Evolutionary conservation across 31 red algal species (phyloP), one percentile per base, ranked within the genome.

Genomic region (Odonthalia washingtoniensis): DNA sequence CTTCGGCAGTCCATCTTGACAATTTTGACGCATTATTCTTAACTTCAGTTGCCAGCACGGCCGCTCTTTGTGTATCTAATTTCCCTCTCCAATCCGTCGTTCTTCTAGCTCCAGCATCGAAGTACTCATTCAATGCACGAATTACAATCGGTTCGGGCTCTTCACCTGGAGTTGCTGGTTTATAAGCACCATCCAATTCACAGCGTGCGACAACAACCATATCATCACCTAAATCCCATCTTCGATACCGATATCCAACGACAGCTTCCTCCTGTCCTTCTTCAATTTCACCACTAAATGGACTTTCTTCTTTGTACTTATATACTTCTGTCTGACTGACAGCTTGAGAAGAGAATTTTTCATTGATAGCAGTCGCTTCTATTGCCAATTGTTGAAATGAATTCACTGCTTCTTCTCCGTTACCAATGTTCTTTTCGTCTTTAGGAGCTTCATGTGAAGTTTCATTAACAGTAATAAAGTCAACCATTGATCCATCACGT

Each of bases 21-120:
- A 99, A 73, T 53, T 99, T 99, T 39, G 89, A 83, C 2, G 95
- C 87, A 89, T 99, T 96, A 66, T 99, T 99, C 84, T 97, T 96
- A 33, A 99, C 89, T 72, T 99, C 98, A 16, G 98, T 99, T 2
- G 98, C 98, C 40, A 99, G 88, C 28, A 99, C 94, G 24, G 95
- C 95, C 24, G 94, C 98, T 32, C 95, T 78, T 72, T 99, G 98
- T 38, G 89, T 87, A 57, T 99, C 98, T 26, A 99, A 84, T 77
- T 96, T 97, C 44, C 91, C 87, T 31, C 98, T 83, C 98, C 98
- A 99, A 53, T 99, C 95, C 27, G 88, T 94, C 24, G 80, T 83
- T 60, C 87, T 83, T 40, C 93, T 75, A 0, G 92, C 66, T 40
- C 90, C 93, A 5, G 87, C 87, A 72, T 93, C 94, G 76, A 93